Conservation (phyloP, 331 rosid genomes). For the Arachis monticola region DNA sequence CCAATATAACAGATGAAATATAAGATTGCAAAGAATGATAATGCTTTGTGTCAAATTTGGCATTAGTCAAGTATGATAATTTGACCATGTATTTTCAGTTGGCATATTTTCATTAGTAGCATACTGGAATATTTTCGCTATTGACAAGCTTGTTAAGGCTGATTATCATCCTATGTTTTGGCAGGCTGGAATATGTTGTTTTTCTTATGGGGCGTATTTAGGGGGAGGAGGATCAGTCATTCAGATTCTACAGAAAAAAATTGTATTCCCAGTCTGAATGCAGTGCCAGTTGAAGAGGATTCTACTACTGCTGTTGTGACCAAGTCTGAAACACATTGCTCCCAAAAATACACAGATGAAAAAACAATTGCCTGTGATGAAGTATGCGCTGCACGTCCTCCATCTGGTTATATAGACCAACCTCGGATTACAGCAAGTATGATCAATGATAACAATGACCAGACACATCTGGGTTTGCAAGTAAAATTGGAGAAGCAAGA, state of each 20-base stretch:
- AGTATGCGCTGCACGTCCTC: conserved; percentile 42
- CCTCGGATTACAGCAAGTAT: conserved; percentile 37
- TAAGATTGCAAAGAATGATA: conserved; percentile 29
- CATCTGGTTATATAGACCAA: conserved; percentile 49
- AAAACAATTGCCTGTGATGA: conserved; percentile 49
- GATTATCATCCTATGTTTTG: conserved; percentile 39
- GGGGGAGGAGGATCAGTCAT: conserved; percentile 60
- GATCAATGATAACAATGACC: conserved; percentile 48
- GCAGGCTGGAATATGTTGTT: conserved; percentile 97
- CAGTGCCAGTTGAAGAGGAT: conserved; percentile 50
- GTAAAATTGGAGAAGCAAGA: conserved; percentile 49
- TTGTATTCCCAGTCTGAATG: conserved; percentile 51
- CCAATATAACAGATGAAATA: conserved; percentile 4
- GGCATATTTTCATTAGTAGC: conserved; percentile 10
- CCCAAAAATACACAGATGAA: conserved; percentile 42
- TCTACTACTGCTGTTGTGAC: conserved; percentile 54
- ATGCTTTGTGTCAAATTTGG: conserved; percentile 9
- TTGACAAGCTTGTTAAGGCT: not conserved
- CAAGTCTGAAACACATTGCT: conserved; percentile 52
- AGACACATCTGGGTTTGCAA: conserved; percentile 41
- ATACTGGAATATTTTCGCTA: conserved; percentile 4
- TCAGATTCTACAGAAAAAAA: conserved; percentile 59
- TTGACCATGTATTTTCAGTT: conserved; percentile 24
- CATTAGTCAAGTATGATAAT: conserved; percentile 15
- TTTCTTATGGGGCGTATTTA: conserved; percentile 95